These are phyloP conservation scores for Vanrija pseudolonga DNA, from an alignment of 1,284 basidiomycete species.

Conservation along the genomic window DNA sequence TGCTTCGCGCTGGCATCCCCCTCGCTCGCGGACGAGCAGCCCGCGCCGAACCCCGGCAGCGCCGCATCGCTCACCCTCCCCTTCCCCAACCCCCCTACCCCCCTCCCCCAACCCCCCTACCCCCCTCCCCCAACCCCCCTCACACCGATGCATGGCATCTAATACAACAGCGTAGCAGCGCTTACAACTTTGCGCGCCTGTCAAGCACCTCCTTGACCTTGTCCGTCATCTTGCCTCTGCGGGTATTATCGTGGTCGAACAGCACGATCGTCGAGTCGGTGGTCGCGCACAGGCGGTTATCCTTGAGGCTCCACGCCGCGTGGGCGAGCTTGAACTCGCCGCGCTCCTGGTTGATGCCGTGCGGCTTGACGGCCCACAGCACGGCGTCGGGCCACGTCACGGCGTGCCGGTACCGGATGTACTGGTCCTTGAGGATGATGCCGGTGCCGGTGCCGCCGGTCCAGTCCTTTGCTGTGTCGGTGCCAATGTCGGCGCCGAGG, in stretches of 20 bases:
- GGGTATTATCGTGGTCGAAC: slow-evolving; percentile 37
- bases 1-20: too few species aligned
- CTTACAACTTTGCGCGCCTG: slow-evolving; percentile 1
- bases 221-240: slow-evolving; percentile 32
- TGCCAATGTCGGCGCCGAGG: slow-evolving; percentile 21
- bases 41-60: too few species aligned
- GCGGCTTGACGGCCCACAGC: slow-evolving; percentile 23
- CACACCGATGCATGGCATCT: too few species aligned
- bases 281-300: slow-evolving; percentile 30
- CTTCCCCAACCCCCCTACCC: too few species aligned
- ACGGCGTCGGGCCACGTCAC: slow-evolving; percentile 42
- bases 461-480: slow-evolving; percentile 18
- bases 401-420: slow-evolving; percentile 28
- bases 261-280: slow-evolving; percentile 33
- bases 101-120: too few species aligned
- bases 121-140: too few species aligned
- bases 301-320: slow-evolving; percentile 34
- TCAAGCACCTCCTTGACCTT: slow-evolving; percentile 24
- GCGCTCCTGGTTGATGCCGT: slow-evolving; percentile 25
- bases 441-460: slow-evolving; percentile 24
- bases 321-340: slow-evolving; percentile 30
- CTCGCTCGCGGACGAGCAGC: too few species aligned
- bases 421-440: slow-evolving; percentile 30
- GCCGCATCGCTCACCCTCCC: too few species aligned
- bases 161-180: too few species aligned